Base-by-base conservation (phyloP, 371 early-diverging fungal species). In the Mortierella sp. region DNA sequence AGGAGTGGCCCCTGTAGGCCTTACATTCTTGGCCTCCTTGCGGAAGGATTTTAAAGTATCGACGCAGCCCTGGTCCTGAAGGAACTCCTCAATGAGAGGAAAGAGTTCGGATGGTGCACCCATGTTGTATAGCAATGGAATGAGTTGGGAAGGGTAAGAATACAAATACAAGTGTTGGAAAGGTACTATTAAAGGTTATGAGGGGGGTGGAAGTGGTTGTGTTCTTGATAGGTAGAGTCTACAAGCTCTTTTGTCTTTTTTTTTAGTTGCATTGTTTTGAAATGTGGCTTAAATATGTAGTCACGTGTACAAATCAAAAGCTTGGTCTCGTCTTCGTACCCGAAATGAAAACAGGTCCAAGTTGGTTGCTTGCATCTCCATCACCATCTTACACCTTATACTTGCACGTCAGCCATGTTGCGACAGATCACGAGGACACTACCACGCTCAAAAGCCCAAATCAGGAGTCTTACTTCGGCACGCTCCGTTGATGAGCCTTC, bases 11-110 rank as follows among this genome's bases (percentile, higher is more conserved):
- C 7, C 8, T 16, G 11, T 13, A 53, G 32, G 38, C 22, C 67
- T 48, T 81, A 81, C 82, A 67, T 81, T 81, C 76, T 81, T 81
- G 11, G 82, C 82, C 24, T 81, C 82, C 67, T 81, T 81, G 57
- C 76, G 63, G 63, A 81, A 76, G 32, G 82, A 72, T 57, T 81
- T 81, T 52, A 81, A 36, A 65, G 72, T 74, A 28, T 81, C 57
- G 60, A 76, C 65, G 19, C 82, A 81, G 66, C 69, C 76, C 59
- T 81, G 82, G 21, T 72, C 76, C 63, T 71, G 61, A 24, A 81
- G 66, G 61, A 81, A 81, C 67, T 72, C 65, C 67, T 75, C 76
- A 52, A 81, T 72, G 43, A 81, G 82, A 19, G 70, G 58, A 48
- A 81, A 81, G 41, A 81, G 72, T 58, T 81, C 82, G 40, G 72